Base-by-base conservation (phyloP, 805 yeast species). In the Saccharomycopsis fibuligera region DNA sequence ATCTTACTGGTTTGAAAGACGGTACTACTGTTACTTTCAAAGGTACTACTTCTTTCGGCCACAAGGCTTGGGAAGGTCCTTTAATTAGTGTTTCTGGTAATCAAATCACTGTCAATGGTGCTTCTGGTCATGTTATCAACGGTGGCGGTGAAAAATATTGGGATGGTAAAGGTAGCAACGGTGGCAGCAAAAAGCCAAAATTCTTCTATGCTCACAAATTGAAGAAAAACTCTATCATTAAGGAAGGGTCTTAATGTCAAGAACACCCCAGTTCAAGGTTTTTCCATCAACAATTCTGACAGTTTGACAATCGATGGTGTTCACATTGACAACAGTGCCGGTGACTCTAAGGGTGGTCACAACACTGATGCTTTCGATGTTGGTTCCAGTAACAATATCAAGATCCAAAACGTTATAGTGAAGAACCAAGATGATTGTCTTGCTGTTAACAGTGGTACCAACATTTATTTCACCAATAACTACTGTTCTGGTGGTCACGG, bases 341-440 rank as follows among this genome's bases (percentile, higher is more conserved):
- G 57, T 46, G 55, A 49, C 35, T 29, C 41, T n/a, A 29, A 41
- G 6, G 50, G 53, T 14, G 53, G 51, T 25, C 54, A 55, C 35
- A 55, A 55, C 50, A 55, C 56, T 21, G 57, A 55, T 46, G 57
- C 49, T 4, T 55, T 53, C 41, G 56, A 55, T 45, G 47, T 53
- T 39, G 53, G 50, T 40, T 24, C 29, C 5, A 47, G 54, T n/a
- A 35, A 27, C 23, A 36, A 31, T 38, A 48, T 50, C n/a, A 29
- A 33, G 8, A 50, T 53, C 33, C 41, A 53, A 25, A 45, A 46
- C 43, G 45, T 45, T 22, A 48, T 36, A 4, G 47, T 54, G 22
- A 41, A 51, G 22, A 56, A 56, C 33, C 55, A 54, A 46, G 57
- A 56, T 44, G 58, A 54, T 27, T 56, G 58, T 48, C 47, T 56